Evolutionary conservation across 306 rosid species (phyloP).

Genomic region (Dryas drummondii): DNA sequence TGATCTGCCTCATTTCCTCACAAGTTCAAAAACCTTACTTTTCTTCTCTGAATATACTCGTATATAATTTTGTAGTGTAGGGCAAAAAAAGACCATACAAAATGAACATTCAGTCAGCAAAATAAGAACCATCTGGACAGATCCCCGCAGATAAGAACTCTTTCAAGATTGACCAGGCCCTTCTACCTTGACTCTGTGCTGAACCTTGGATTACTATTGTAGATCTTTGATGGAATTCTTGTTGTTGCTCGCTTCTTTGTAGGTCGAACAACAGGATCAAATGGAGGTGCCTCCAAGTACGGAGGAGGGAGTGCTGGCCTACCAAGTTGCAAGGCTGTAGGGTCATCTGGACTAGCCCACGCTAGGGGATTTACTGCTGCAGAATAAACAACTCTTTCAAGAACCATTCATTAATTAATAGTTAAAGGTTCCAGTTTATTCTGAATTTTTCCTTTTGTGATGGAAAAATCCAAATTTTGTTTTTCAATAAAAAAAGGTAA

Average conservation of each 20-base stretch:
- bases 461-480: too few species aligned
- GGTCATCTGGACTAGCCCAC: constrained; percentile 50
- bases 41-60: constrained; percentile 1
- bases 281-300: constrained; percentile 21
- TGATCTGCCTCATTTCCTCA: background rate
- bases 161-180: constrained; percentile 26
- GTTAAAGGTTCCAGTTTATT: too few species aligned
- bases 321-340: constrained; percentile 30
- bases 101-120: constrained; percentile 2
- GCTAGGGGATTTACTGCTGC: constrained; percentile 64
- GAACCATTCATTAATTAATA: too few species aligned
- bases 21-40: constrained; percentile 7
- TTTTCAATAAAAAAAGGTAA: too few species aligned
- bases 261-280: constrained; percentile 43
- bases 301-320: constrained; percentile 29
- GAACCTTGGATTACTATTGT: constrained; percentile 17
- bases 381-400: background rate
- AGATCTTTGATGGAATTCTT: constrained; percentile 31
- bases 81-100: constrained; percentile 4
- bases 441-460: too few species aligned
- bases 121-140: background rate
- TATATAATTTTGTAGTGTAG: background rate
- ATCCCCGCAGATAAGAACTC: background rate
- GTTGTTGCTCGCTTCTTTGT: constrained; percentile 57
- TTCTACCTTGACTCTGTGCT: constrained; percentile 24